Base-by-base conservation (phyloP, 345 rosid genomes). In the Hibiscus syriacus region DNA sequence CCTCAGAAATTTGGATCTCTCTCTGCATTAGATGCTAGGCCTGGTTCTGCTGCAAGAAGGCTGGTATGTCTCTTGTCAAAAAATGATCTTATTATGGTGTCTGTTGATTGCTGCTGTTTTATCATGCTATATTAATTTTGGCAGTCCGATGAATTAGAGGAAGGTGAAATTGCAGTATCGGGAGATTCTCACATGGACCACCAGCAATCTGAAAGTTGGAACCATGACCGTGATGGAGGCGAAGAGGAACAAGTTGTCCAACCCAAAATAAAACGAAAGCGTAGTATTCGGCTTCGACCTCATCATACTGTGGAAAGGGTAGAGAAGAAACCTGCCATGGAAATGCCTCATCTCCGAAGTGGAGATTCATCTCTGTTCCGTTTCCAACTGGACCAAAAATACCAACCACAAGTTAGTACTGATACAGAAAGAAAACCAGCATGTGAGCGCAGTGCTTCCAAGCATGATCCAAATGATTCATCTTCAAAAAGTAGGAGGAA, bases 161-260 rank as follows among this genome's bases (percentile, higher is more conserved):
- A 95, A 70, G 99, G 99, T 67, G 99, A 95, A 79, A 92, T 95
- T 69, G 99, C 86, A 19, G 77, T 81, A 34, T 94, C 99, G 14
- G 97, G 87, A 77, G 98, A 92, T 75, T 92, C 98, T 77, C 97
- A 88, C 79, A 63, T 83, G 80, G 99, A 90, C 66, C 93, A 72
- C 74, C 97, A 85, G 75, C 95, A 84, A 72, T 95, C 99, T 69
- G 96, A 90, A 78, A 95, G 94, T 83, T 90, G 92, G 98, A 84
- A 81, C 61, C 94, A 90, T 75, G 98, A 90, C 57, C 97, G 88
- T 3, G 98, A 92, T 45, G 98, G 90, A 80, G 97, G 88, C 59
- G 99, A 90, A 79, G 98, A 92, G 52, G 98, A 95, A 69, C 99
- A 92, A 80, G 99, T 95, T 81, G 71, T 92, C 73, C 99, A 92